Conservation (phyloP, 2,329 filamentous ascomycete species). For the Camillea tinctor region DNA sequence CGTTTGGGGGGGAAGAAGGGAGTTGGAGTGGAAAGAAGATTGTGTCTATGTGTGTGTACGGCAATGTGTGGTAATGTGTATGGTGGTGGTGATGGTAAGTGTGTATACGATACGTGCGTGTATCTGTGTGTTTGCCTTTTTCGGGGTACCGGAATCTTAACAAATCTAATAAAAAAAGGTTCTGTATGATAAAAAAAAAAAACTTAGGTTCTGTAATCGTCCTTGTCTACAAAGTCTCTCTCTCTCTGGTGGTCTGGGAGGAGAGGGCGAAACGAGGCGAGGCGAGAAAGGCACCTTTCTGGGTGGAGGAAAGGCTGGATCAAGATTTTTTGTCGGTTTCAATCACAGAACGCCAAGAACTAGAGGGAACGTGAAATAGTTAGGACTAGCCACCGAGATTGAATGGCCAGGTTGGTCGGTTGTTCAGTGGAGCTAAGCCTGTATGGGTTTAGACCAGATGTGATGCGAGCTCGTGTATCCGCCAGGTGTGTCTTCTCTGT, state of each 20-base stretch:
- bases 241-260: constrained; percentile 20
- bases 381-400: background rate
- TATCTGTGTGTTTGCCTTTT: background rate
- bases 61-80: background rate
- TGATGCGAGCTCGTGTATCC: background rate
- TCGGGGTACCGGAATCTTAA: background rate
- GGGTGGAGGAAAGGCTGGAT: background rate
- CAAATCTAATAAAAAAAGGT: background rate
- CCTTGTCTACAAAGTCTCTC: constrained; percentile 3
- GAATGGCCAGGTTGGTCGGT: background rate
- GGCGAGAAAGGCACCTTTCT: constrained; percentile 6
- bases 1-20: constrained; percentile 19
- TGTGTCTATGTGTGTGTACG: background rate
- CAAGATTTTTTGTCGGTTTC: background rate
- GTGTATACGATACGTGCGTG: background rate
- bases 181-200: no score
- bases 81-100: background rate
- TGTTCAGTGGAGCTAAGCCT: background rate
- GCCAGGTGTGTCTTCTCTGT: background rate
- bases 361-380: background rate
- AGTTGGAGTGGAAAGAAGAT: constrained; percentile 20
- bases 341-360: background rate
- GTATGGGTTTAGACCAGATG: background rate
- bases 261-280: constrained; percentile 10
- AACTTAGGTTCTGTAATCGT: background rate